A percentile compares a stretch with the other conserved stretches of the same genome.
These are phyloP conservation scores for Wickerhamiella allomyrinae DNA, from an alignment of 805 yeast species.

Conservation along the genomic window DNA sequence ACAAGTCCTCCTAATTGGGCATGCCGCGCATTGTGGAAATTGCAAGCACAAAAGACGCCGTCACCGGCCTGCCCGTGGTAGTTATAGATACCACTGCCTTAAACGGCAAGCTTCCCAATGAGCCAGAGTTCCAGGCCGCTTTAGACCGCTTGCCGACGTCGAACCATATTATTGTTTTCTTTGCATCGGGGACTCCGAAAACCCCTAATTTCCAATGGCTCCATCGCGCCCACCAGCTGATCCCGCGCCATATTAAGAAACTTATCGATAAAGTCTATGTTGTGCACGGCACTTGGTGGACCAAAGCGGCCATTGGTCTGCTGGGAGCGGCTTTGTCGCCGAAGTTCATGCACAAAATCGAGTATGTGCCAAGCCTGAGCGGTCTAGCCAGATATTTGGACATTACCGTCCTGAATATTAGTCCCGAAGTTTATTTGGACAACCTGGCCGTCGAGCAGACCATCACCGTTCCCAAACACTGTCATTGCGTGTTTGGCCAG, in stretches of 20 bases:
- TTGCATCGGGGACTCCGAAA: conserved; percentile 63
- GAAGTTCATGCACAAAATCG: conserved; percentile 30
- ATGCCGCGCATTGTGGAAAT: conserved; percentile 20
- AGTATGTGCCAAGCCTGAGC: conserved; percentile 37
- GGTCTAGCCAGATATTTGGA: conserved; percentile 50
- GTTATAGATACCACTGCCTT: conserved; percentile 73
- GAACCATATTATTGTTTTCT: conserved; percentile 55
- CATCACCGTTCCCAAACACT: conserved; percentile 30
- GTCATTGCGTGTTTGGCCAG: conserved; percentile 22
- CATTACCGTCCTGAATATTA: conserved; percentile 60
- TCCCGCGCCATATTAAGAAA: conserved; percentile 42
- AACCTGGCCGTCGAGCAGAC: conserved; percentile 30
- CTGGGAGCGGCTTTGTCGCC: conserved; percentile 46
- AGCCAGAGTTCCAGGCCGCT: conserved; percentile 43
- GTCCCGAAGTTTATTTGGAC: conserved; percentile 58
- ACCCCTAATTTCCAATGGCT: conserved; percentile 59
- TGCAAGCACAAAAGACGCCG: conserved; percentile 36
- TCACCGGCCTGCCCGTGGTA: conserved; percentile 53
- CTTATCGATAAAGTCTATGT: conserved; percentile 50
- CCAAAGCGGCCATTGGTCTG: conserved; percentile 28
- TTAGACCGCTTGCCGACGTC: conserved; percentile 43
- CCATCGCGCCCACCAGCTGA: conserved; percentile 38
- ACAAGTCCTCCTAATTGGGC: no score
- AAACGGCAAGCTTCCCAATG: conserved; percentile 31
- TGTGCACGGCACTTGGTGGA: conserved; percentile 86